Evolutionary conservation across 2,329 filamentous ascomycete genomes (phyloP), one percentile per base, ranked within the genome.

Genomic region (Trichophyton benhamiae): DNA sequence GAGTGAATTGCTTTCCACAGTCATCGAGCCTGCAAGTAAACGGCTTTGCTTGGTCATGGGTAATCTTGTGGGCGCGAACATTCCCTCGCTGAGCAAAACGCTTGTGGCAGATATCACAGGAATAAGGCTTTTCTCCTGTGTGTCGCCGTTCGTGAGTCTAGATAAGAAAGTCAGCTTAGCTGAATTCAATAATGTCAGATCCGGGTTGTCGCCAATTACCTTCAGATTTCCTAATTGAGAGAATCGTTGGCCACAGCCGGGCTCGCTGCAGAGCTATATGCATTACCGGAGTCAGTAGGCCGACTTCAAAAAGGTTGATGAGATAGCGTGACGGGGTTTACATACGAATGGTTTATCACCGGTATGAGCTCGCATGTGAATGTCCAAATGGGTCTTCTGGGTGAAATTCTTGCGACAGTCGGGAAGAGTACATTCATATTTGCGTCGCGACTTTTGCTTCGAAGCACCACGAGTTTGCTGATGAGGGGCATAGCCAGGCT

Each of bases 321-420:
- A 30, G 53, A 38, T 6, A 20, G 13, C 7, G 3, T 57, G 30
- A 38, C 20, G 17, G 11, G 33, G 33, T 3, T 38, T 27, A 52
- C 65, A 78, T 78, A 95, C 87, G 72, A 92, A 96, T 63, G 92
- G 92, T 72, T 91, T 94, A 60, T 88, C 85, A 15, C 94, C 94
- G 1, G 89, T 96, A 74, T 99, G 94, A 3, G 88, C 87, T 65
- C 91, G 83, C 53, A 83, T 85, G 72, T 99, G 94, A 57, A 95
- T 96, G 64, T 94, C 88, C 9, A 96, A 81, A 68, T 97, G 92
- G 0, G 91, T 96, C 76, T 92, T 95, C 71, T 97, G 92, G 63
- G 84, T 84, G 73, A 96, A 97, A 64, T 82, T 84, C 78, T 94
- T 95, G 67, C 80, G 79, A 73, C 92, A 97, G 46, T 83, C 83